Base-by-base conservation (phyloP, 176 grass and related monocot species). In the Eremochloa ophiuroides region DNA sequence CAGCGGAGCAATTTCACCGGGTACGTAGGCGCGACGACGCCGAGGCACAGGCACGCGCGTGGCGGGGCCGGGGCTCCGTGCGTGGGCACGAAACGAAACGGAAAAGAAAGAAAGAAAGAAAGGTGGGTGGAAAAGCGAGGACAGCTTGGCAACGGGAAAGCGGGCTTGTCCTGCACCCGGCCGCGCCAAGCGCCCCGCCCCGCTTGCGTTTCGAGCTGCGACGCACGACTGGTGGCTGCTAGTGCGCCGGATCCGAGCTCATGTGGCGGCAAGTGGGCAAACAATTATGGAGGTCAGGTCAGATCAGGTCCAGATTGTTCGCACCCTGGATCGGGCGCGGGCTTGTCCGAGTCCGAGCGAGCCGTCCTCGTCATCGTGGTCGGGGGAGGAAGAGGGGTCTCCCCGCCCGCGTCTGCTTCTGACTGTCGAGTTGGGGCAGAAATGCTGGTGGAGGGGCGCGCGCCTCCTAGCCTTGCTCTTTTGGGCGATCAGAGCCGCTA, bases 291-390 rank as follows among this genome's bases (percentile, higher is more conserved):
- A 26, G 2, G 1, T 34, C 46, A n/a, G n/a, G n/a, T n/a, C 69
- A 56, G 44, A 80, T 35, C n/a, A n/a, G n/a, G 1, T 34, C 46
- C 69, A 56, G 44, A 80, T 35, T 17, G 42, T 74, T 84, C 63
- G 9, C 47, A 3, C 60, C 11, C 28, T 70, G 23, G 56, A 66
- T 48, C 51, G 28, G 27, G 8, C 48, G 18, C 74, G 51, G 59
- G n/a, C 46, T n/a, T n/a, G n/a, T n/a, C n/a, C n/a, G n/a, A n/a
- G 29, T 16, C 29, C 62, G 17, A 22, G 17, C 62, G 30, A 35
- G 13, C 1, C 63, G 31, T 66, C 64, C 18, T 10, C 34, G 33
- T 48, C 0, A 0, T 46, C 46, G 46, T n/a, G 16, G 34, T n/a
- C n/a, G 23, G 1, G 11, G 25, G 44, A 8, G 6, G n/a, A n/a